Conservation (phyloP, 2,329 filamentous ascomycete species). For the Penicillium sp. region DNA sequence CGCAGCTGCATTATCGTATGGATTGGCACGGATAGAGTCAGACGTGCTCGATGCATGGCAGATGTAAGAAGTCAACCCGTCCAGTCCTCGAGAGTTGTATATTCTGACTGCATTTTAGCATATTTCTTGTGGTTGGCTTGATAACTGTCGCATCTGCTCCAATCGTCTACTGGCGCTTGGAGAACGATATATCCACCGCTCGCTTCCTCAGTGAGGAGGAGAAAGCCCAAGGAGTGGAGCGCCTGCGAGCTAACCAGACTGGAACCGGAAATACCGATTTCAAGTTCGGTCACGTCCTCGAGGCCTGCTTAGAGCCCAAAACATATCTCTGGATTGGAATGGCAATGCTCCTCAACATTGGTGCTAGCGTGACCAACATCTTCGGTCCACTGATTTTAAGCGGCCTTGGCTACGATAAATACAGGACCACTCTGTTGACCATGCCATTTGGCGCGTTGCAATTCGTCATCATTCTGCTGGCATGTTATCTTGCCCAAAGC, state of each 20-base stretch:
- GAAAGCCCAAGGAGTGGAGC: slow-evolving; percentile 47
- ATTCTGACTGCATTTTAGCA: slow-evolving; percentile 27
- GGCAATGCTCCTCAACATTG: slow-evolving; percentile 62
- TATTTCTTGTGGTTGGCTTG: slow-evolving; percentile 62
- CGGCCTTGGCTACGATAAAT: slow-evolving; percentile 60
- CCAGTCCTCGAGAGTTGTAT: background rate
- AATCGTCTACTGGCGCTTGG: slow-evolving; percentile 58
- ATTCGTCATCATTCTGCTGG: slow-evolving; percentile 56
- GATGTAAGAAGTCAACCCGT: slow-evolving; percentile 36
- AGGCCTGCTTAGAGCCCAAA: slow-evolving; percentile 46
- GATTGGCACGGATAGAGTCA: slow-evolving; percentile 54
- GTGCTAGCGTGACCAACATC: slow-evolving; percentile 60
- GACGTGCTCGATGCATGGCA: slow-evolving; percentile 49
- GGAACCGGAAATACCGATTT: slow-evolving; percentile 47
- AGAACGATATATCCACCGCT: slow-evolving; percentile 54
- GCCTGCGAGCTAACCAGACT: slow-evolving; percentile 51
- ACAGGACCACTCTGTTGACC: slow-evolving; percentile 59
- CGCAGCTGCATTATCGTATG: slow-evolving; percentile 56
- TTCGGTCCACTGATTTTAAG: slow-evolving; percentile 64
- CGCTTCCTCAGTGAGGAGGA: slow-evolving; percentile 50
- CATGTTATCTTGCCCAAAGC: slow-evolving; percentile 58
- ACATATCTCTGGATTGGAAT: slow-evolving; percentile 61
- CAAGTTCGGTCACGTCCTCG: slow-evolving; percentile 45
- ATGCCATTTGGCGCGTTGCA: slow-evolving; percentile 66
- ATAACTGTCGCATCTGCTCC: slow-evolving; percentile 59